Evolutionary conservation across 2,329 filamentous ascomycete species (phyloP), one percentile per base, ranked within the genome.

Genomic region (Sporothrix variecibatus): DNA sequence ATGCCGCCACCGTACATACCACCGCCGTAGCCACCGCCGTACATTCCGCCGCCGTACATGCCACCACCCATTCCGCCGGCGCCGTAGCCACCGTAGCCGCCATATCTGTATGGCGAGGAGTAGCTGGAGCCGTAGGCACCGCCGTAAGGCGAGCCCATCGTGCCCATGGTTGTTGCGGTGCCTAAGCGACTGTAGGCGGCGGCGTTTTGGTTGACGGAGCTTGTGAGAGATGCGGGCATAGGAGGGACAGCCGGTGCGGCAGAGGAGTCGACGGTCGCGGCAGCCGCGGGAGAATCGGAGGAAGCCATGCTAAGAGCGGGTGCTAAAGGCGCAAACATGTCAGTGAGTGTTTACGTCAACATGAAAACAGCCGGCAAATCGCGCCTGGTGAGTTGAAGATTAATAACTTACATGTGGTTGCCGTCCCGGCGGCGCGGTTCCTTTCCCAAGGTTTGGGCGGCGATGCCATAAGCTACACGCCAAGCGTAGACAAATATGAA

Each of bases 391-490:
- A 43, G 3, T 23, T 17, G 4, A n/a, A 17, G 43, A 2, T 2
- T 11, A 31, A 8, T 12, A 34, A 67, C 65, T 12, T 28, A 73
- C 70, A 71, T 68, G 76, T 26, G 51, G 75, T 51, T 26, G 75
- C 86, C 56, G 75, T 64, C 23, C 75, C 58, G 69, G 86, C 86
- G 76, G 89, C 88, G 83, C 92, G 92, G 77, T 91, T 88, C 82
- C 92, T 90, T 85, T 99, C 96, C 96, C 96, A 99, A 65, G 96
- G 96, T 85, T 99, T 99, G 73, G 96, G 96, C 81, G 96, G 96
- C 83, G 95, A 98, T 77, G 89, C 89, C 87, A 91, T 91, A 76
- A n/a, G 75, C 76, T 74, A 69, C 70, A 77, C 77, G 68, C 71
- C 71, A n/a, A 65, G 58, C 72, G 56, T 53, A 26, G 58, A 34